phyloP scores from a whole-genome alignment of 495 filamentous ascomycete species.

The Viridothelium virens region DNA sequence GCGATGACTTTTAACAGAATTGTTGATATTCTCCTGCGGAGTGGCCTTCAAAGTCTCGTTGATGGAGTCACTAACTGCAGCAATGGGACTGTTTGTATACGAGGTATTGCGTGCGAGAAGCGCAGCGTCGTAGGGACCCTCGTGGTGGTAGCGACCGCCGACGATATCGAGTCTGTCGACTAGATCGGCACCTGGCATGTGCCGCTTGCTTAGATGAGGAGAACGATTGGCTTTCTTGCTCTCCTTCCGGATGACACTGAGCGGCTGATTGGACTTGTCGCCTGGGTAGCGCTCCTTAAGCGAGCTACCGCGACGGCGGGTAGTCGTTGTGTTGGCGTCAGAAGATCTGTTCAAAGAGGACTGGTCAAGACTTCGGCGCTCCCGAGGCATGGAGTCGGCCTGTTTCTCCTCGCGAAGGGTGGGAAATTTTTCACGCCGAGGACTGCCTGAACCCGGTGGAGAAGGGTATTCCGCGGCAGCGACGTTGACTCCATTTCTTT shows the following conservation, averaged over 20 bases:
- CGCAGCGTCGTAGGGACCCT: constrained; percentile 85
- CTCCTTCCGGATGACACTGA: constrained; percentile 53
- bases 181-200: constrained; percentile 61
- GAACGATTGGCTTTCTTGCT: constrained; percentile 53
- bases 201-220: constrained; percentile 54
- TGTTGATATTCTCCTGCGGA: constrained; percentile 67
- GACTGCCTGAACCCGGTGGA: constrained; percentile 20
- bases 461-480: neutral
- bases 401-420: constrained; percentile 31
- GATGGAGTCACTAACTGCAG: constrained; percentile 67
- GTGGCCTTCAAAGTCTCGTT: constrained; percentile 74
- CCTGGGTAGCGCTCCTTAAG: constrained; percentile 51
- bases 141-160: constrained; percentile 70
- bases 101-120: constrained; percentile 62
- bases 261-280: constrained; percentile 54
- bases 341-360: constrained; percentile 18
- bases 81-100: constrained; percentile 58
- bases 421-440: constrained; percentile 32
- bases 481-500: constrained; percentile 25
- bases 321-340: constrained; percentile 9
- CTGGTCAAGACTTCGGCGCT: constrained; percentile 21
- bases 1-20: constrained; percentile 64
- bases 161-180: constrained; percentile 73
- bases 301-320: constrained; percentile 42
- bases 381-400: constrained; percentile 22